Evolutionary conservation across 441 rosid genomes (phyloP), one percentile per base, ranked within the genome.

Genomic region (Pelargonium hybrid): DNA sequence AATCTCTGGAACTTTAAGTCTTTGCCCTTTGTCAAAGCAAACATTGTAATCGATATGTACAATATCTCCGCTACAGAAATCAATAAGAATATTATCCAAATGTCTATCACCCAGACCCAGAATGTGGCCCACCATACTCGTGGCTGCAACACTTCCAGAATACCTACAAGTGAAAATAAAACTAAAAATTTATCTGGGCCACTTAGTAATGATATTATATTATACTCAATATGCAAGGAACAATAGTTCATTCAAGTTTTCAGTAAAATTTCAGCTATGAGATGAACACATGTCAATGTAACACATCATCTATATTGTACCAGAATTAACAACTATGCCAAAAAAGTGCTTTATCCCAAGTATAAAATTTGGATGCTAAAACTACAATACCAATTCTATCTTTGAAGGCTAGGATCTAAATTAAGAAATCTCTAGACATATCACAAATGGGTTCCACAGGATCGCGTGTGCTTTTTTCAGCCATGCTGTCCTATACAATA

Each of bases 81-180:
- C 97, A 80, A 94, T 82, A 68, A 94, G 97, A 84, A 94, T 90
- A 81, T 94, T 94, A 82, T 94, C 99, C 82, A 92, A 86, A 85
- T 92, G 99, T 82, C 99, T 88, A 79, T 94, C 99, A 18, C 99
- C 98, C 43, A 94, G 86, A 74, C 99, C 99, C 66, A 94, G 84
- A 82, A 94, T 83, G 83, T 94, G 96, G 69, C 99, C 99, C 66
- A 92, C 98, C 82, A 94, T 91, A 79, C 99, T 92, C 99, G 92
- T 94, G 78, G 97, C 96, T 67, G 99, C 99, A 79, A 92, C 87
- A 75, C 94, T 94, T 75, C 94, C 92, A 73, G 97, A 84, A 80
- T 89, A 94, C 88, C 99, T 94, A 83, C 81, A 84, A 82, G 74
- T 65, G 29, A 61, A 34, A 74, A 79, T 0, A 74, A n/a, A 57